Conservation (phyloP, 1,284 basidiomycete species). For the Cryptococcus deneoformans region DNA sequence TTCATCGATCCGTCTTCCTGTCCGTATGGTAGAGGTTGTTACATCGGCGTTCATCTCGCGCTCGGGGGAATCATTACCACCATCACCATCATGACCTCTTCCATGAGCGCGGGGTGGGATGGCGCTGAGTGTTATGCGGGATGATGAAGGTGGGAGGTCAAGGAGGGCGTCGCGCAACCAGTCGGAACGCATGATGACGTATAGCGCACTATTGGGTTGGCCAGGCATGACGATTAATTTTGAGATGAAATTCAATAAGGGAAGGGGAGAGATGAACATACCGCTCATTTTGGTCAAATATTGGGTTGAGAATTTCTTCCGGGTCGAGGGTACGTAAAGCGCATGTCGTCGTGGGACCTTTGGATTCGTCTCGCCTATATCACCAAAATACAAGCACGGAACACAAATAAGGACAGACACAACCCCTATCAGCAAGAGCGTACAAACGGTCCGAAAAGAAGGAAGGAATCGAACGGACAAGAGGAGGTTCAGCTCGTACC, state of each 20-base stretch:
- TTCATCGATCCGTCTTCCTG: constrained; percentile 13
- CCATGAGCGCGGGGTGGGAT: constrained; percentile 55
- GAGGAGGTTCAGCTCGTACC: constrained; percentile 72
- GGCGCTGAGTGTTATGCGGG: constrained; percentile 76
- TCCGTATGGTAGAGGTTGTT: background rate
- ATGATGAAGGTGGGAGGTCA: constrained; percentile 79
- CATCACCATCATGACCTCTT: background rate
- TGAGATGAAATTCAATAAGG: background rate
- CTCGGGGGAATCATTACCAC: background rate
- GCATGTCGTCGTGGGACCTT: constrained; percentile 82
- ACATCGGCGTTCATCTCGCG: constrained; percentile 4
- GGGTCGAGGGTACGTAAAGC: constrained; percentile 83
- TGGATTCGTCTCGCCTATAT: constrained; percentile 71
- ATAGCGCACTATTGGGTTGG: constrained; percentile 58
- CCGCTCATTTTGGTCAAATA: constrained; percentile 69
- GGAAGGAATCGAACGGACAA: constrained; percentile 60
- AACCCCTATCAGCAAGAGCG: no score
- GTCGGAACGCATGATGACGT: constrained; percentile 88
- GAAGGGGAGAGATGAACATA: constrained; percentile 45
- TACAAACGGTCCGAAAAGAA: no score
- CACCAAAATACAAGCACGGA: background rate
- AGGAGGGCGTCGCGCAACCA: constrained; percentile 90
- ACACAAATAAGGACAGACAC: background rate
- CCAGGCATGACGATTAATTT: background rate
- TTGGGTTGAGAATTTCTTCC: constrained; percentile 73